These are phyloP conservation scores for Drechslera avenae DNA, from an alignment of 2,329 filamentous ascomycete genomes.

Conservation along the genomic window DNA sequence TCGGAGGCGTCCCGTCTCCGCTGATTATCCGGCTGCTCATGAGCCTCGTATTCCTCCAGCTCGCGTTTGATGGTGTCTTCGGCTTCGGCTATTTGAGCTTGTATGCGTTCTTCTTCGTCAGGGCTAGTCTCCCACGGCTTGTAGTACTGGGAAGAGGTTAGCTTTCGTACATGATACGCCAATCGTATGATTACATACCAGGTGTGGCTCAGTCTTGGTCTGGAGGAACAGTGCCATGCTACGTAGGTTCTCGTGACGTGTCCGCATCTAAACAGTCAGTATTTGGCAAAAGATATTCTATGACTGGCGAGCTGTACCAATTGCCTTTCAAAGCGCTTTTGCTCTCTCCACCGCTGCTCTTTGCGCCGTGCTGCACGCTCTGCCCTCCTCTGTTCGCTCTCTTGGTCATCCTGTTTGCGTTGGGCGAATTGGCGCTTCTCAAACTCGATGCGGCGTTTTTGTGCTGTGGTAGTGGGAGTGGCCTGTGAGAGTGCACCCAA, in stretches of 20 bases:
- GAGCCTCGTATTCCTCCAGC: conserved; percentile 63
- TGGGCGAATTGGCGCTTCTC: conserved; percentile 81
- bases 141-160: conserved; percentile 68
- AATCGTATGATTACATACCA: conserved; percentile 63
- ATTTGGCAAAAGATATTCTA: neutral
- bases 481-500: conserved; percentile 79
- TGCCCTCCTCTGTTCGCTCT: conserved; percentile 70
- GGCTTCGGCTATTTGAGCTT: conserved; percentile 69
- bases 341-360: conserved; percentile 67
- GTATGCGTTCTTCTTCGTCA: conserved; percentile 72
- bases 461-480: conserved; percentile 60
- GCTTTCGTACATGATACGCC: conserved; percentile 10
- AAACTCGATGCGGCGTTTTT: conserved; percentile 76
- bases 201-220: conserved; percentile 71
- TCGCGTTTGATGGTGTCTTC: conserved; percentile 70
- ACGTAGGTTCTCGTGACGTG: conserved; percentile 73
- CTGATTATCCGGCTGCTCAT: conserved; percentile 38
- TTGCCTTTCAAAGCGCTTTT: conserved; percentile 75
- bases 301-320: conserved; percentile 61
- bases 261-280: conserved; percentile 66
- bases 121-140: conserved; percentile 77
- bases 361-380: conserved; percentile 69
- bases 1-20: conserved; percentile 22
- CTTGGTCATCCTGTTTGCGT: conserved; percentile 71
- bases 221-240: conserved; percentile 73